A percentile compares a stretch with the other conserved stretches of the same genome.
Evolutionary conservation across 768 basidiomycete genomes (phyloP).

Genomic region (Termitomyces heimii): DNA sequence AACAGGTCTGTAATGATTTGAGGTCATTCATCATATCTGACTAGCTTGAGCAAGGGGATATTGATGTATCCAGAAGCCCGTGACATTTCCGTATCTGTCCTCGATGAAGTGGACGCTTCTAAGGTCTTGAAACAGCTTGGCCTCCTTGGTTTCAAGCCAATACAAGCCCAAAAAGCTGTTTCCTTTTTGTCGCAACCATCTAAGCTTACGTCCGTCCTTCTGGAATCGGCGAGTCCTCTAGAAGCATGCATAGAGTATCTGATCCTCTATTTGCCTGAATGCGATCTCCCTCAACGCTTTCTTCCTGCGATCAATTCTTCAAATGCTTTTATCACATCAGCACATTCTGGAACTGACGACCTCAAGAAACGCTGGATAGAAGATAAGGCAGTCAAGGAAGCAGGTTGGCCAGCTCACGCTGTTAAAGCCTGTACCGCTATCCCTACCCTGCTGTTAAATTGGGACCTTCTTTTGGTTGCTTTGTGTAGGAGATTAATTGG

Average conservation of each 20-base stretch:
- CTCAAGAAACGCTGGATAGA: constrained; percentile 74
- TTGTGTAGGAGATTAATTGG: constrained; percentile 55
- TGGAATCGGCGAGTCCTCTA: constrained; percentile 52
- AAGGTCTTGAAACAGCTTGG: constrained; percentile 50
- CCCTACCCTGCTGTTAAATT: constrained; percentile 32
- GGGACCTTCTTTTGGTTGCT: constrained; percentile 48
- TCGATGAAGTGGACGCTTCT: constrained; percentile 36
- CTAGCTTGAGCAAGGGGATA: constrained; percentile 34
- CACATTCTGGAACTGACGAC: constrained; percentile 55
- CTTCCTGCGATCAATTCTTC: constrained; percentile 61
- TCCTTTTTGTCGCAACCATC: constrained; percentile 56
- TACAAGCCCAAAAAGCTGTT: constrained; percentile 46
- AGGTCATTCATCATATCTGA: not conserved
- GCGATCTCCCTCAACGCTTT: constrained; percentile 76
- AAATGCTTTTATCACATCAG: constrained; percentile 60
- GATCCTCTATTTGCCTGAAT: constrained; percentile 78
- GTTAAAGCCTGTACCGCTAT: constrained; percentile 53
- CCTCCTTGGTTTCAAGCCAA: constrained; percentile 58
- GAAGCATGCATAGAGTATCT: constrained; percentile 84
- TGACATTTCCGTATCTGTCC: constrained; percentile 25
- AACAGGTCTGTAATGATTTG: constrained; percentile 44
- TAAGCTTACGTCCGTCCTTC: constrained; percentile 52
- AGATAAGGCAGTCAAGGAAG: constrained; percentile 76
- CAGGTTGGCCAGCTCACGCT: constrained; percentile 70
- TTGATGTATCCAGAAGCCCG: constrained; percentile 43